Percentiles rank a stretch among this genome's conserved stretches.
Evolutionary conservation across 805 yeast genomes (phyloP).

Genomic region (Ogataea pilisensis): DNA sequence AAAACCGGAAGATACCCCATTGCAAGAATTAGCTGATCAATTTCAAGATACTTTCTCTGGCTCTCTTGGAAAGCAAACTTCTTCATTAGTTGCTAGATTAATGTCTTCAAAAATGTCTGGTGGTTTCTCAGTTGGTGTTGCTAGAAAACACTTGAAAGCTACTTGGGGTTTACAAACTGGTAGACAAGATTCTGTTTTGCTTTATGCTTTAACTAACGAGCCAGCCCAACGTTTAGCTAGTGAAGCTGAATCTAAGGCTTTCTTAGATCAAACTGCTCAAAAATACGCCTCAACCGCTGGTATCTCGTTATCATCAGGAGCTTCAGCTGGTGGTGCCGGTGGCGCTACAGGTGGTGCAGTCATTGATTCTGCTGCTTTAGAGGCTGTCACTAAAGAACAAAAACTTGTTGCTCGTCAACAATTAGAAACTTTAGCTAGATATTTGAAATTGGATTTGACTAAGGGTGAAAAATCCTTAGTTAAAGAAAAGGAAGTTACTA

Average conservation of each 20-base stretch:
- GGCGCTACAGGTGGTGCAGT: conserved; percentile 79
- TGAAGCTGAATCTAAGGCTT: conserved; percentile 88
- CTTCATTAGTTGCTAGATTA: conserved; percentile 83
- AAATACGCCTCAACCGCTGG: conserved; percentile 85
- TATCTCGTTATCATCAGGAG: conserved; percentile 64
- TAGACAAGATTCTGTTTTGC: conserved; percentile 87
- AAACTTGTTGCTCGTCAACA: conserved; percentile 70
- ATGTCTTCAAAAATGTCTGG: conserved; percentile 99
- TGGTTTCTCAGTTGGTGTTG: conserved; percentile 89
- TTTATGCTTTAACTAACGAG: conserved; percentile 81
- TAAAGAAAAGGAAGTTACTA: conserved; percentile 81
- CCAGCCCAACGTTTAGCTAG: conserved; percentile 84
- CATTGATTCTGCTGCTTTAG: conserved; percentile 93
- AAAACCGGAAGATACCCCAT: conserved; percentile 97
- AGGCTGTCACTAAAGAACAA: conserved; percentile 69
- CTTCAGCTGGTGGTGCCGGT: conserved; percentile 48
- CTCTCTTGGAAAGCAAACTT: conserved; percentile 87
- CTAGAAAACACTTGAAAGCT: conserved; percentile 87
- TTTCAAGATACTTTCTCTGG: conserved; percentile 91
- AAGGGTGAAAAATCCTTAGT: conserved; percentile 84
- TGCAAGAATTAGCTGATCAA: conserved; percentile 90
- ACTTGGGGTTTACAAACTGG: conserved; percentile 93
- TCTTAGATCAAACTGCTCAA: conserved; percentile 75
- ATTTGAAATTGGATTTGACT: conserved; percentile 87
- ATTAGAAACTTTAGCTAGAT: conserved; percentile 90